Evolutionary conservation across 2,329 filamentous ascomycete genomes (phyloP).

Genomic region (Onygenales sp.): DNA sequence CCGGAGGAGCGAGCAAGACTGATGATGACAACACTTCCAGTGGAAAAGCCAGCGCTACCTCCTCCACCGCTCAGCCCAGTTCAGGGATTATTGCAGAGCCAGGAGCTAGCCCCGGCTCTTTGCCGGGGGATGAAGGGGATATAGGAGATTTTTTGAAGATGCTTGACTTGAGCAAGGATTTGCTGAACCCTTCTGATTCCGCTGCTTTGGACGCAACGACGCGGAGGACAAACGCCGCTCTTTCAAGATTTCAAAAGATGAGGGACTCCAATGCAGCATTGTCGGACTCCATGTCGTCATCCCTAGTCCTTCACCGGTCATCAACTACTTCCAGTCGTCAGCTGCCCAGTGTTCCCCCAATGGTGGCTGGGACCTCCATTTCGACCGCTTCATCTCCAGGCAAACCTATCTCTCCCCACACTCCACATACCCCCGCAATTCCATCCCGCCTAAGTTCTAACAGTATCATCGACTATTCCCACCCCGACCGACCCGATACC

Average conservation of each 20-base stretch:
- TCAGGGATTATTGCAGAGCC: slow-evolving; percentile 69
- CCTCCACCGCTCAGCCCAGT: slow-evolving; percentile 53
- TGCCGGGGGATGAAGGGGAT: slow-evolving; percentile 77
- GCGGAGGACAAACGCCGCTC: slow-evolving; percentile 66
- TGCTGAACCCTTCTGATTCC: slow-evolving; percentile 55
- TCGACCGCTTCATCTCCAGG: slow-evolving; percentile 83
- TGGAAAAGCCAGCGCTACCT: slow-evolving; percentile 41
- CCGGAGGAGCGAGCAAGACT: slow-evolving; percentile 55
- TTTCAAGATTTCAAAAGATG: slow-evolving; percentile 82
- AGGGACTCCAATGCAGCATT: slow-evolving; percentile 78
- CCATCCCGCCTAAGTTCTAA: slow-evolving; percentile 89
- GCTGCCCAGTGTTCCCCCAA: slow-evolving; percentile 53
- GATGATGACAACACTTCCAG: slow-evolving; percentile 51
- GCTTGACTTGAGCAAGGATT: slow-evolving; percentile 79
- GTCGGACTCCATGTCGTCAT: slow-evolving; percentile 89
- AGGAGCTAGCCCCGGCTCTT: slow-evolving; percentile 53
- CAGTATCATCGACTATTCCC: slow-evolving; percentile 64
- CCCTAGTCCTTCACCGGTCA: slow-evolving; percentile 72
- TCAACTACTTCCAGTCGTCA: slow-evolving; percentile 70
- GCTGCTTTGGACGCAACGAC: slow-evolving; percentile 55
- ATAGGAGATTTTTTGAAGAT: slow-evolving; percentile 89
- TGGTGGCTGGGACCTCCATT: slow-evolving; percentile 57
- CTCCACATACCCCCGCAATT: slow-evolving; percentile 85
- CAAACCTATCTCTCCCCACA: slow-evolving; percentile 82
- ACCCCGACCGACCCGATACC: slow-evolving; percentile 24